Evolutionary conservation across 257 asterid species (phyloP).

Genomic region (Lithospermum erythrorhizon): DNA sequence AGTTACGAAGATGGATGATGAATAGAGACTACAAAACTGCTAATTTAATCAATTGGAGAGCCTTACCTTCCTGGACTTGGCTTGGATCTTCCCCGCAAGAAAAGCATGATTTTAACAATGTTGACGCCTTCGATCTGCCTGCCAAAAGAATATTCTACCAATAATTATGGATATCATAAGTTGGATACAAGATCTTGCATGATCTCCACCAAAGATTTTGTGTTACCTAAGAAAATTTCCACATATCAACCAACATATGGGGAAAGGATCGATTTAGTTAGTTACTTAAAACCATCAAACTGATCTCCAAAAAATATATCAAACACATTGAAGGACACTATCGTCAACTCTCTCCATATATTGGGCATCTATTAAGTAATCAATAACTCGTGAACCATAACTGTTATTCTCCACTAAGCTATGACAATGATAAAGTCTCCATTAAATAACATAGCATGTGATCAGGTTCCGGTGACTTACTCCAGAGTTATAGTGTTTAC

Average conservation of each 20-base stretch:
- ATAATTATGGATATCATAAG: neutral
- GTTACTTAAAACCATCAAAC: neutral
- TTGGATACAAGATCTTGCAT: neutral
- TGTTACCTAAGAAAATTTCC: neutral
- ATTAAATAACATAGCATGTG: neutral
- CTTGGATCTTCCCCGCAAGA: constrained; percentile 89
- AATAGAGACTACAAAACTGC: neutral
- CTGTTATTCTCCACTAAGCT: neutral
- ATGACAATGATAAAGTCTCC: neutral
- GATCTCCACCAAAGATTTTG: neutral
- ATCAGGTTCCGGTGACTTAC: neutral
- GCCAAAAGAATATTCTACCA: constrained; percentile 15
- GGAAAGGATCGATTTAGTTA: neutral
- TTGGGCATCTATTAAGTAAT: neutral
- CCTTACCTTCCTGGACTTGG: constrained; percentile 65
- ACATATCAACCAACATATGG: neutral
- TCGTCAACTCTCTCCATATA: neutral
- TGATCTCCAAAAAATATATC: neutral
- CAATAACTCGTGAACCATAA: neutral
- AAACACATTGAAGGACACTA: neutral
- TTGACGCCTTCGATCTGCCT: constrained; percentile 50
- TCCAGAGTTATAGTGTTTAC: neutral
- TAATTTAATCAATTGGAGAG: constrained; percentile 1
- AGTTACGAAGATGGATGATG: neutral
- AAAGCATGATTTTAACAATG: constrained; percentile 64